Evolutionary conservation across 441 rosid species (phyloP).

Genomic region (Gossypium gossypioides): DNA sequence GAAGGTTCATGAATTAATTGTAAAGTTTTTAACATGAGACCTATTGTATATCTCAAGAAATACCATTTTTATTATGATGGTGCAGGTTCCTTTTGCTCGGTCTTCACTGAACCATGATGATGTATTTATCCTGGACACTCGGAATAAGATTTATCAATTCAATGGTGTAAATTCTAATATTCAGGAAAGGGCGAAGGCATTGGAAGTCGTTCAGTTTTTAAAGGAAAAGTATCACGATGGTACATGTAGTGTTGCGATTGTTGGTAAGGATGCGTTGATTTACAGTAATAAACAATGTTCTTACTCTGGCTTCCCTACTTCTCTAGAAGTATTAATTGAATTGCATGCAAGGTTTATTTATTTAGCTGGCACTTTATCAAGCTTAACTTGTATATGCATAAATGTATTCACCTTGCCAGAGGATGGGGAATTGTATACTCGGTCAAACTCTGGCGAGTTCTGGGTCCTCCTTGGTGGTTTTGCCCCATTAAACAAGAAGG

Average conservation of each 20-base stretch:
- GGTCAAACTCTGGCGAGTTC: conserved; percentile 94
- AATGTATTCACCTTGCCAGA: conserved; percentile 34
- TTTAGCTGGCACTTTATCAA: not conserved
- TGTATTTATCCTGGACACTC: conserved; percentile 80
- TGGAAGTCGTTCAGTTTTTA: conserved; percentile 89
- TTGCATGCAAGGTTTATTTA: not conserved
- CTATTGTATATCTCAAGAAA: conserved; percentile 9
- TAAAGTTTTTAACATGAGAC: conserved; percentile 7
- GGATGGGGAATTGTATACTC: conserved; percentile 91
- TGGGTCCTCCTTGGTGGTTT: conserved; percentile 99
- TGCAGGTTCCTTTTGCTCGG: conserved; percentile 85
- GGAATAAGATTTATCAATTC: conserved; percentile 85
- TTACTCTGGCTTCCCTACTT: not conserved
- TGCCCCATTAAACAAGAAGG: conserved; percentile 91
- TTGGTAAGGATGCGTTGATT: conserved; percentile 52
- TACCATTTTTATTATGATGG: conserved; percentile 16
- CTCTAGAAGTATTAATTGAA: not conserved
- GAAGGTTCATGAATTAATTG: conserved; percentile 11
- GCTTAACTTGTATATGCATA: conserved; percentile 11
- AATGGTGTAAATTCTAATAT: conserved; percentile 92
- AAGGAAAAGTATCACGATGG: conserved; percentile 95
- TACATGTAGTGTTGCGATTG: conserved; percentile 71
- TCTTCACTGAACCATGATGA: conserved; percentile 95
- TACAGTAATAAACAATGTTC: conserved; percentile 3
- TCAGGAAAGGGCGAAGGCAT: conserved; percentile 96